These are phyloP conservation scores for Dichomitus squalens DNA, from an alignment of 1,284 basidiomycete species.

Conservation along the genomic window DNA sequence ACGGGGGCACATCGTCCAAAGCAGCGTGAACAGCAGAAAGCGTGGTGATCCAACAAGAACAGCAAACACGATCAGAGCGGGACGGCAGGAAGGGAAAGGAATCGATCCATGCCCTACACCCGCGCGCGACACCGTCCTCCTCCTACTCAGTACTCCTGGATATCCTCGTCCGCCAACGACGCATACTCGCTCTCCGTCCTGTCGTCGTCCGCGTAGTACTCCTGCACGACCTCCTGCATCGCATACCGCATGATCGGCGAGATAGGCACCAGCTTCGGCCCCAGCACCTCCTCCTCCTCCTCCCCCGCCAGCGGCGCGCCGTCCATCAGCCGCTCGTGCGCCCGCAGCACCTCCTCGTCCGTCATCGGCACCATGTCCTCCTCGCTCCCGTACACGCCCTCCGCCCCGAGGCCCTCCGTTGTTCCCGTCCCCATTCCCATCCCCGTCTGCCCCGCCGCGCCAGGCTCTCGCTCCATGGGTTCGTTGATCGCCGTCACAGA, in stretches of 20 bases:
- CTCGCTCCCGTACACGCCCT: conserved; percentile 26
- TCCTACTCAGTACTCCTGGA: conserved; percentile 69
- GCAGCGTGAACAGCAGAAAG: background rate
- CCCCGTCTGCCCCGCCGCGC: background rate
- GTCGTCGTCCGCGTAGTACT: conserved; percentile 76
- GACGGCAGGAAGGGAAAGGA: background rate
- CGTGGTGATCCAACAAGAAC: background rate
- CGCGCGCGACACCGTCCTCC: no score
- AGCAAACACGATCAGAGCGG: background rate
- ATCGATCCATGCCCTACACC: background rate
- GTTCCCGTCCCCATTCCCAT: background rate
- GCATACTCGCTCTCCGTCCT: conserved; percentile 71
- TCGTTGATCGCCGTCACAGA: conserved; percentile 40
- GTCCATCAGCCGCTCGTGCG: conserved; percentile 33
- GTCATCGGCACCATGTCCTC: conserved; percentile 37
- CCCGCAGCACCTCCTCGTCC: conserved; percentile 34
- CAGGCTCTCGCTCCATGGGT: background rate
- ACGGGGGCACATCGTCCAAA: background rate
- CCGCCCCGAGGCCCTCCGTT: conserved; percentile 9
- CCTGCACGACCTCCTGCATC: conserved; percentile 77
- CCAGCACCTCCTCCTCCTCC: conserved; percentile 59
- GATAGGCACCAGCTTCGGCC: conserved; percentile 70
- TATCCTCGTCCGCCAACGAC: conserved; percentile 67
- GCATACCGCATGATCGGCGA: conserved; percentile 80
- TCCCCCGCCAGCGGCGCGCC: conserved; percentile 35